Conservation (phyloP, 805 yeast species). For the Saccharomyces jurei region DNA sequence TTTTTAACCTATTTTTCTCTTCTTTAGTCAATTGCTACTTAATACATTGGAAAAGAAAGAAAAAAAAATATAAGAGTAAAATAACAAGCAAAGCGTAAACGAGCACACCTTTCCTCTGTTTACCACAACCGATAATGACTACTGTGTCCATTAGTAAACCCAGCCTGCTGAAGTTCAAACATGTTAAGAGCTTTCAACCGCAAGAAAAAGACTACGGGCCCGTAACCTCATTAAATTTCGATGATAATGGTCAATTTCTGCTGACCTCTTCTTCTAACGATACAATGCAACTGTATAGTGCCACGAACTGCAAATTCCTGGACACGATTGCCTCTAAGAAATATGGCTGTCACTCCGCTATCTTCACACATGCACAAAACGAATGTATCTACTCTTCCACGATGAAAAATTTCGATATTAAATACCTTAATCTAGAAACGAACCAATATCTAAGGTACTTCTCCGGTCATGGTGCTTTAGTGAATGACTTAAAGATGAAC, state of each 20-base stretch:
- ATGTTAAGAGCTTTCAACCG: slow-evolving; percentile 45
- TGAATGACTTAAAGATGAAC: slow-evolving; percentile 61
- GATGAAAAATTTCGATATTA: slow-evolving; percentile 61
- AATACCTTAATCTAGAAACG: slow-evolving; percentile 69
- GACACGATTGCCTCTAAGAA: slow-evolving; percentile 76
- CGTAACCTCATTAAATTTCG: slow-evolving; percentile 67
- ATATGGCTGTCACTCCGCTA: slow-evolving; percentile 84
- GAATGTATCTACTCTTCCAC: slow-evolving; percentile 82
- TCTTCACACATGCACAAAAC: slow-evolving; percentile 66
- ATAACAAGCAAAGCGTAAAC: not conserved
- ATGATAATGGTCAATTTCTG: slow-evolving; percentile 72
- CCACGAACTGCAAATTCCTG: slow-evolving; percentile 55
- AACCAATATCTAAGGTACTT: slow-evolving; percentile 79
- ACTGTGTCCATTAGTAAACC: slow-evolving; percentile 20
- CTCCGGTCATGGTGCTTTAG: slow-evolving; percentile 76
- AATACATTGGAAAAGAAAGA: not conserved
- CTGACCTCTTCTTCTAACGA: slow-evolving; percentile 76
- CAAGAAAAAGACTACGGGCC: slow-evolving; percentile 43
- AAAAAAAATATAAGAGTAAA: not conserved
- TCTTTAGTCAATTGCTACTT: not conserved
- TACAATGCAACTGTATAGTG: slow-evolving; percentile 75
- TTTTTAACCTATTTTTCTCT: not conserved
- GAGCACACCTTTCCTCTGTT: not conserved
- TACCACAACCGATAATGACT: not conserved
- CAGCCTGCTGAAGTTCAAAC: slow-evolving; percentile 24